Base-by-base conservation (phyloP, 1,284 basidiomycete genomes). In the Taiwanofungus camphoratus region DNA sequence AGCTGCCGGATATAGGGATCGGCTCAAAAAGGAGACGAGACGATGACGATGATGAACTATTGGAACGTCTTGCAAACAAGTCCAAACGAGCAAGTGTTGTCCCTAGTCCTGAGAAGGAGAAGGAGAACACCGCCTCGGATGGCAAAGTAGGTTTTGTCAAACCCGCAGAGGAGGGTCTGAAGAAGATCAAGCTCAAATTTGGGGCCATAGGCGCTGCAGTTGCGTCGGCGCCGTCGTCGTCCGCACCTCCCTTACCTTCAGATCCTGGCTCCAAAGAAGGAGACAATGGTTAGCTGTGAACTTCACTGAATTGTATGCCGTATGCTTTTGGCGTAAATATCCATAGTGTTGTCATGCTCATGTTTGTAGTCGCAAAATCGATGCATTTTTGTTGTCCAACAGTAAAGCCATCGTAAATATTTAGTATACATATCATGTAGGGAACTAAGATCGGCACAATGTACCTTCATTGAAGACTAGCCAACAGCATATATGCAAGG, bases 141-240 rank as follows among this genome's bases (percentile, higher is more conserved):
- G 19, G 41, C 8, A 54, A 55, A 48, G 48, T 41, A 16, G 42
- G 42, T 33, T 41, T 45, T n/a, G 40, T 65, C 40, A 78, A 79
- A 61, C 61, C 65, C 11, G 70, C 71, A 7, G 80, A 83, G 56
- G 81, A 82, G 44, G 79, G 77, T 44, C 78, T 80, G 29, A 87
- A 82, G 67, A 87, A 87, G 65, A 76, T 90, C 56, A 87, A 86
- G 65, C 67, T 90, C 46, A 86, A 78, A 64, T 69, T 87, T 46
- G 77, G 78, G 20, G 63, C 70, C 11, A 63, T 69, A n/a, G 68
- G 67, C 39, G 55, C 70, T 35, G 62, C 65, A 11, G 63, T 68
- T n/a, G 68, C 59, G 44, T 51, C 58, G 22, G 59, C 70, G 8
- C 54, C 69, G 22, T 63, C 68, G 7, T 55, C 63, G 12, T 49